Percentiles rank a stretch among this genome's conserved stretches.
phyloP scores from a whole-genome alignment of 352 stramenopile species.

The Phytophthora idaei region DNA sequence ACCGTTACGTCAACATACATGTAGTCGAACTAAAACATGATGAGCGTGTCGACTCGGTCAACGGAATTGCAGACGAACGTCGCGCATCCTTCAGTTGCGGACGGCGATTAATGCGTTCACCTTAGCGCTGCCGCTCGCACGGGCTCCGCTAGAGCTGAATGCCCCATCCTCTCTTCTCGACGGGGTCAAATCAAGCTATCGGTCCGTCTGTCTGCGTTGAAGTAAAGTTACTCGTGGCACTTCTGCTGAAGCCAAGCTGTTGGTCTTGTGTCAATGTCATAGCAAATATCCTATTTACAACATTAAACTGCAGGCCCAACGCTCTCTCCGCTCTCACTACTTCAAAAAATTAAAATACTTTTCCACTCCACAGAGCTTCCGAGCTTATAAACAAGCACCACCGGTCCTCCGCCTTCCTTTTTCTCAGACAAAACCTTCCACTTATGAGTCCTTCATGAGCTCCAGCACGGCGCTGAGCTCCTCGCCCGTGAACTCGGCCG shows the following conservation, averaged over 20 bases:
- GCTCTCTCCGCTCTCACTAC: constrained; percentile 2
- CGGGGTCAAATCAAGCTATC: constrained; percentile 12
- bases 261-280: constrained; percentile 19
- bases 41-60: constrained; percentile 3
- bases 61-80: constrained; percentile 14
- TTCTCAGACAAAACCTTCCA: neutral
- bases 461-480: constrained; percentile 57
- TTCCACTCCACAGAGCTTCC: constrained; percentile 6
- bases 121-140: neutral
- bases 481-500: constrained; percentile 51
- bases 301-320: constrained; percentile 16
- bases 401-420: neutral
- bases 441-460: constrained; percentile 54
- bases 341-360: constrained; percentile 34
- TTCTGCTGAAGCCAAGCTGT: constrained; percentile 9
- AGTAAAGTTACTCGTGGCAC: constrained; percentile 17
- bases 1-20: too few species aligned
- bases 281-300: constrained; percentile 39
- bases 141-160: constrained; percentile 1
- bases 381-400: constrained; percentile 37
- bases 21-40: neutral
- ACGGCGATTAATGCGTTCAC: neutral
- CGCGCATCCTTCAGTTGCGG: neutral
- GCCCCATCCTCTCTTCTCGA: constrained; percentile 19
- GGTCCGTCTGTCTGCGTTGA: constrained; percentile 19